phyloP scores from a whole-genome alignment of 768 basidiomycete genomes.

The Butyriboletus loyo region DNA sequence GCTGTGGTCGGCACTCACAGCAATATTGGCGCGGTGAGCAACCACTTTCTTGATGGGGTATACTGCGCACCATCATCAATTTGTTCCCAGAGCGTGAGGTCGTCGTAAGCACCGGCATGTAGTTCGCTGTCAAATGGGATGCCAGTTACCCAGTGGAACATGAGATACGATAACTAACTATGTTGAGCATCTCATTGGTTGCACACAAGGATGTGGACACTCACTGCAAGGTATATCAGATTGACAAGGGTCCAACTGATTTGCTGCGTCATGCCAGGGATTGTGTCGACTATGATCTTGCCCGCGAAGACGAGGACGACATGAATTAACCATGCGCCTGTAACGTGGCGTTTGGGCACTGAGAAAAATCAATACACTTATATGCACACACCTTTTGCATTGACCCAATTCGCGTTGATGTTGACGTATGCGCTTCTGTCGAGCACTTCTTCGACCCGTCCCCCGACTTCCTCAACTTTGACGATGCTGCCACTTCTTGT shows the following conservation, averaged over 20 bases:
- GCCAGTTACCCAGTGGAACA: slow-evolving; percentile 98
- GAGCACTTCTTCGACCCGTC: slow-evolving; percentile 67
- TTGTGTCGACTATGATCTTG: slow-evolving; percentile 89
- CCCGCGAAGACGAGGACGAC: slow-evolving; percentile 86
- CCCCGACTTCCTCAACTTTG: slow-evolving; percentile 81
- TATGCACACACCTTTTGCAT: slow-evolving; percentile 67
- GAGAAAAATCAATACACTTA: slow-evolving; percentile 9
- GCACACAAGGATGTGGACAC: slow-evolving; percentile 25
- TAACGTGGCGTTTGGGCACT: not conserved
- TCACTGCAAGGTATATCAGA: slow-evolving; percentile 82
- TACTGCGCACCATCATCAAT: slow-evolving; percentile 99
- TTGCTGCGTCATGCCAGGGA: slow-evolving; percentile 93
- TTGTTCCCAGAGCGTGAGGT: slow-evolving; percentile 98
- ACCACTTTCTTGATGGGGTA: slow-evolving; percentile 97
- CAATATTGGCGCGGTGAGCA: slow-evolving; percentile 82
- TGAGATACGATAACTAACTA: slow-evolving; percentile 84
- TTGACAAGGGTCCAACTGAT: slow-evolving; percentile 95
- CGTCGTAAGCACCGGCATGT: slow-evolving; percentile 93
- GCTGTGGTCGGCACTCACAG: slow-evolving; percentile 55
- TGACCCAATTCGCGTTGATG: slow-evolving; percentile 92
- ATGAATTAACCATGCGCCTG: slow-evolving; percentile 98
- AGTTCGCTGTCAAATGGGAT: slow-evolving; percentile 89
- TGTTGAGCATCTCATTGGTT: slow-evolving; percentile 1
- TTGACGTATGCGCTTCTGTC: slow-evolving; percentile 82
- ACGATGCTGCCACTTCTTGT: slow-evolving; percentile 72